Evolutionary conservation across 1,139 yeast genomes (phyloP), one percentile per base, ranked within the genome.

Genomic region (Kodamaea suecica): DNA sequence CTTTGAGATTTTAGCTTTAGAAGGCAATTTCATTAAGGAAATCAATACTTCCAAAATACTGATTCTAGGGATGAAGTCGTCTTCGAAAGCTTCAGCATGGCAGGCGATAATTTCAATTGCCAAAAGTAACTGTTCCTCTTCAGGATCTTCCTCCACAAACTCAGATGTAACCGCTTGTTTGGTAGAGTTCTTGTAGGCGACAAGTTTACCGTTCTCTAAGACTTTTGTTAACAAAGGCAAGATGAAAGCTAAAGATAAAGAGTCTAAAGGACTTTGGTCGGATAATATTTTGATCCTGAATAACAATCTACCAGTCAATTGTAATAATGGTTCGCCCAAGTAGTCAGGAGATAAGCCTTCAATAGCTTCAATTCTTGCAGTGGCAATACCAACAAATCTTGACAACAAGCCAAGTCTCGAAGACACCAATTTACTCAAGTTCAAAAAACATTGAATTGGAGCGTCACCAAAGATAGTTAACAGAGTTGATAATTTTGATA

Each of bases 111-210:
- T 79, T 50, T 88, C 95, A 44, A 90, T 61, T 0, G 92, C 85
- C 39, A 92, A 64, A 38, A 85, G 61, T 31, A 87, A 63, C 47
- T 86, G 95, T 55, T 90, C 97, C 55, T 90, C 97, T 50, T 84
- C 85, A 17, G 84, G 84, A 42, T 85, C 95, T 52, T 84, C 94
- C 42, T 82, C 83, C 23, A 69, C 77, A 63, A 76, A 84, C 54
- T 76, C 96, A 28, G 77, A 73, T 39, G 69, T 75, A 23, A 65
- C 73, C 2, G 57, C 67, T 36, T 52, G 55, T 32, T 78, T 79
- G 31, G 65, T 67, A 1, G 78, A 64, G 47, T 72, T 76, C 46
- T 63, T 73, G 35, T 73, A 49, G 1, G 84, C 74, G 29, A 71
- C 73, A 3, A 55, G 55, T 40, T 73, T 76, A 41, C 90, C 88